phyloP scores from a whole-genome alignment of 495 filamentous ascomycete species.

The Podospora didyma region DNA sequence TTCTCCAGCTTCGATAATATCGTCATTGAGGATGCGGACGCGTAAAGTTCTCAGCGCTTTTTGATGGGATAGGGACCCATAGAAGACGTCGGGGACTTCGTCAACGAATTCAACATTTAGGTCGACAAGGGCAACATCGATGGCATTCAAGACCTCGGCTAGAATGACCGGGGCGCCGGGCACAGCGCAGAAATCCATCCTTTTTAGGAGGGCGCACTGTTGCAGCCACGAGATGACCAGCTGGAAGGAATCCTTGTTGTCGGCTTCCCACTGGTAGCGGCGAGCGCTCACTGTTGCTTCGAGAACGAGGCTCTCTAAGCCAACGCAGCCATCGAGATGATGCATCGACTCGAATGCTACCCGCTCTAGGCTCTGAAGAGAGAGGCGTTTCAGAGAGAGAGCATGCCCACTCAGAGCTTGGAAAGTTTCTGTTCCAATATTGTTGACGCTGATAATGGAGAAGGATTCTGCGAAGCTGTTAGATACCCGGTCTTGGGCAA shows the following conservation, averaged over 20 bases:
- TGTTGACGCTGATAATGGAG: slow-evolving; percentile 48
- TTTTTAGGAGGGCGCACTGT: slow-evolving; percentile 50
- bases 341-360: slow-evolving; percentile 45
- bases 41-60: slow-evolving; percentile 26
- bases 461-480: slow-evolving; percentile 51
- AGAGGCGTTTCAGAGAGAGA: slow-evolving; percentile 51
- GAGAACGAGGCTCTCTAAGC: slow-evolving; percentile 37
- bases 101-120: slow-evolving; percentile 20
- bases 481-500: too few species aligned
- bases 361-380: slow-evolving; percentile 47
- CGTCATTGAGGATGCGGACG: slow-evolving; percentile 48
- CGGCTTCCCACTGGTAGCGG: slow-evolving; percentile 33
- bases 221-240: slow-evolving; percentile 50
- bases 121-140: slow-evolving; percentile 22
- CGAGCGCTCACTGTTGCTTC: not conserved
- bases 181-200: slow-evolving; percentile 49
- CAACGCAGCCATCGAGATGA: slow-evolving; percentile 46
- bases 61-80: slow-evolving; percentile 21
- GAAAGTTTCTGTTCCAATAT: slow-evolving; percentile 52
- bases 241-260: slow-evolving; percentile 45
- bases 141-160: slow-evolving; percentile 42
- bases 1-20: slow-evolving; percentile 36
- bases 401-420: slow-evolving; percentile 55
- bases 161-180: slow-evolving; percentile 48
- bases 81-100: slow-evolving; percentile 15